Conservation (phyloP, 441 rosid species). For the Arabidopsis lyrata region DNA sequence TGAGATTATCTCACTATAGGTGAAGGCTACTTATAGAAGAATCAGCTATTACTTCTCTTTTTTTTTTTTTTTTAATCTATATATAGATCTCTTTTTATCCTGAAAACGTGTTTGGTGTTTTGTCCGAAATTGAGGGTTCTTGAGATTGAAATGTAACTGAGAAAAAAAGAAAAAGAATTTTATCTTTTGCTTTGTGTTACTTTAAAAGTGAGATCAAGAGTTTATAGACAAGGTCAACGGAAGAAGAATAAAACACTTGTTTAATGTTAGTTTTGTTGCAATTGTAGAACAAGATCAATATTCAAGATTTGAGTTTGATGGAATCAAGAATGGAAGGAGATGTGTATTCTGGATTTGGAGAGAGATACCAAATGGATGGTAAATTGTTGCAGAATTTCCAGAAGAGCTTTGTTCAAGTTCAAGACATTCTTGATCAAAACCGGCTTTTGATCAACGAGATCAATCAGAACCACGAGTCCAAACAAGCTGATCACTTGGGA, state of each 20-base stretch:
- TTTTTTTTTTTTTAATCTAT: slow-evolving; percentile 9
- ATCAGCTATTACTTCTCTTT: background rate
- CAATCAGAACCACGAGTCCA: slow-evolving; percentile 90
- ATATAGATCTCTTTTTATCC: slow-evolving; percentile 37
- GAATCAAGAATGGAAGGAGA: slow-evolving; percentile 68
- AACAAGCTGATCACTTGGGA: slow-evolving; percentile 78
- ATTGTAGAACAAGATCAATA: background rate
- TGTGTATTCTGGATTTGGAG: slow-evolving; percentile 66
- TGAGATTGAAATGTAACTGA: slow-evolving; percentile 22
- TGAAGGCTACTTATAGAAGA: slow-evolving; percentile 31
- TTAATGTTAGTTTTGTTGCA: background rate
- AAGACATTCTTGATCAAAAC: slow-evolving; percentile 87
- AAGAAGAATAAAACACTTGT: background rate
- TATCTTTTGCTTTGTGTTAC: slow-evolving; percentile 1
- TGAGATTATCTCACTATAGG: slow-evolving; percentile 7
- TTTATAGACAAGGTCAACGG: slow-evolving; percentile 33
- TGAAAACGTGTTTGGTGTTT: slow-evolving; percentile 29
- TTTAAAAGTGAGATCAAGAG: slow-evolving; percentile 23
- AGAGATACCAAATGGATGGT: slow-evolving; percentile 67
- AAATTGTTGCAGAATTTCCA: slow-evolving; percentile 75
- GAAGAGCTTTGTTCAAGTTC: slow-evolving; percentile 85
- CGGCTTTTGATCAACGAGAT: slow-evolving; percentile 86
- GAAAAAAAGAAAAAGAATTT: background rate
- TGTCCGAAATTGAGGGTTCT: slow-evolving; percentile 29
- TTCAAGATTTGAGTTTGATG: slow-evolving; percentile 31